Evolutionary conservation across 441 rosid genomes (phyloP).

Genomic region (Euphorbia celastroides): DNA sequence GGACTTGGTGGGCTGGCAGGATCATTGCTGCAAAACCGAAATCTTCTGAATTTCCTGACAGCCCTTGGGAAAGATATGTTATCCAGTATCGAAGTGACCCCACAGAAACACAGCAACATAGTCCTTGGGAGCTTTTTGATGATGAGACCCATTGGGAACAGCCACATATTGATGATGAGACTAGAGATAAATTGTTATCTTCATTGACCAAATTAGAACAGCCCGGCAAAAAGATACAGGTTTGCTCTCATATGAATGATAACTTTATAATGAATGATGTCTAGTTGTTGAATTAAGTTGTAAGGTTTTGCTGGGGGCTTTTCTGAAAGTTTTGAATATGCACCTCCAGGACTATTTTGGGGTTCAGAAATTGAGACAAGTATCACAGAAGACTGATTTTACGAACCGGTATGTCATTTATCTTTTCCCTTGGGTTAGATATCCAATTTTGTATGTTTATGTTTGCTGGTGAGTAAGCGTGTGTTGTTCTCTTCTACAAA

Average conservation of each 20-base stretch:
- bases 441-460: not conserved
- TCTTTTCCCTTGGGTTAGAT: not conserved
- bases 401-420: conserved; percentile 59
- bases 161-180: conserved; percentile 59
- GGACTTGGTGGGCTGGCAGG: conserved; percentile 98
- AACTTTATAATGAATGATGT: not conserved
- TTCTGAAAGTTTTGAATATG: conserved; percentile 21
- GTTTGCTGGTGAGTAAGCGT: not conserved
- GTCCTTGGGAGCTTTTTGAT: conserved; percentile 99
- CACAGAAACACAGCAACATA: conserved; percentile 66
- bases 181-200: conserved; percentile 42
- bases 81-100: conserved; percentile 79
- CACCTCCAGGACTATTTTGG: conserved; percentile 83
- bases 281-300: not conserved
- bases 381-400: conserved; percentile 61
- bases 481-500: no score
- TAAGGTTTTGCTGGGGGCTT: not conserved
- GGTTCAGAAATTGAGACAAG: conserved; percentile 71
- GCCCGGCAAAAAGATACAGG: conserved; percentile 59
- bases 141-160: conserved; percentile 64
- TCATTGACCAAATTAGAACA: conserved; percentile 59
- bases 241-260: conserved; percentile 14
- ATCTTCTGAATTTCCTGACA: conserved; percentile 70
- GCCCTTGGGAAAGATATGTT: conserved; percentile 96
- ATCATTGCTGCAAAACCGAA: conserved; percentile 65